Conservation (phyloP, 2,329 filamentous ascomycete species). For the Lachnellula occidentalis region DNA sequence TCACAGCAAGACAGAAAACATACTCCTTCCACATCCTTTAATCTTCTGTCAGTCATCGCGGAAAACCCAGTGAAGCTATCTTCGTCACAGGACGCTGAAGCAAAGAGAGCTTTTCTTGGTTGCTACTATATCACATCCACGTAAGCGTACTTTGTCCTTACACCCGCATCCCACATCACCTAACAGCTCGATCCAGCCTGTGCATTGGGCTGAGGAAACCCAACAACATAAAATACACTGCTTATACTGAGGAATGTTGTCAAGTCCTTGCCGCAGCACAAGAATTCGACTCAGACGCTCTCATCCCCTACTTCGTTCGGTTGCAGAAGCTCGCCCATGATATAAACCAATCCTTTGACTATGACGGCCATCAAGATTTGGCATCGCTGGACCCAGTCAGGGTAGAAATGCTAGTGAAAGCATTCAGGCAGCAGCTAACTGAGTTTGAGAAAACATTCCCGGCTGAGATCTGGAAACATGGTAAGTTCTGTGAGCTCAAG, state of each 20-base stretch:
- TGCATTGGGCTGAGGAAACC: conserved; percentile 16
- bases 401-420: conserved; percentile 16
- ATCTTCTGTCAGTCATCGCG: neutral
- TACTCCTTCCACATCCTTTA: neutral
- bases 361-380: conserved; percentile 10
- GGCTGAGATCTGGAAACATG: conserved; percentile 8
- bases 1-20: neutral
- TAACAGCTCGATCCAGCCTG: conserved; percentile 5
- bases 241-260: conserved; percentile 16
- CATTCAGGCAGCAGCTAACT: conserved; percentile 13
- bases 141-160: conserved; percentile 4
- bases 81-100: conserved; percentile 9
- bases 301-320: conserved; percentile 11
- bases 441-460: conserved; percentile 10
- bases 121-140: conserved; percentile 15
- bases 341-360: conserved; percentile 15
- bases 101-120: conserved; percentile 16
- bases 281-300: conserved; percentile 14
- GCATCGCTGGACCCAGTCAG: conserved; percentile 11
- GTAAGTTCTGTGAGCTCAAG: neutral
- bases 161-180: neutral
- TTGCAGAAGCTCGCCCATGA: conserved; percentile 17
- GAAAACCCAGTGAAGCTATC: neutral
- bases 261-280: conserved; percentile 9
- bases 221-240: conserved; percentile 12